Evolutionary conservation across 2,329 filamentous ascomycete species (phyloP).

Genomic region (Aspergillus texensis): DNA sequence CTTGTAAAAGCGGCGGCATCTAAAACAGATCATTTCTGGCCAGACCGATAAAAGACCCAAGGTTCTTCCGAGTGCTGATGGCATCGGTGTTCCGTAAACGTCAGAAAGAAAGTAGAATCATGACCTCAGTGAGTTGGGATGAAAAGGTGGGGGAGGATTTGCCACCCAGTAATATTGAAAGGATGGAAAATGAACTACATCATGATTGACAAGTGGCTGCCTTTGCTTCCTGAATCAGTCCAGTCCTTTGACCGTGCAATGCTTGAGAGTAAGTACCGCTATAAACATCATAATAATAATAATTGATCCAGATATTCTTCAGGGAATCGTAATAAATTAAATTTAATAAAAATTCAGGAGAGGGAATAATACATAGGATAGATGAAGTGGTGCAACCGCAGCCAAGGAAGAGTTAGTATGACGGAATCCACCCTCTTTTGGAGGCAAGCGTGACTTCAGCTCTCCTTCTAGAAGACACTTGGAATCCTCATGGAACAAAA

Average conservation of each 20-base stretch:
- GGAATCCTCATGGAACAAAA: constrained; percentile 26
- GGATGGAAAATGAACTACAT: neutral
- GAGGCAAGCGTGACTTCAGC: neutral
- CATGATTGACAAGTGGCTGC: constrained; percentile 2
- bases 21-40: neutral
- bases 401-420: neutral
- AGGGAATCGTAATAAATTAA: neutral
- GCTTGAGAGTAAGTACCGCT: neutral
- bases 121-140: neutral
- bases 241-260: neutral
- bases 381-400: constrained; percentile 17
- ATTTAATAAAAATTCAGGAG: neutral
- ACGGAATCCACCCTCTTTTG: constrained; percentile 6
- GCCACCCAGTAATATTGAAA: neutral
- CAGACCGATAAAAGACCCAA: neutral
- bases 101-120: neutral
- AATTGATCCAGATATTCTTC: neutral
- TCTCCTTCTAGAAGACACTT: constrained; percentile 39
- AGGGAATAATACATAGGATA: neutral
- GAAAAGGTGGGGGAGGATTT: neutral
- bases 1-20: too few relatives aligned
- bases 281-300: neutral
- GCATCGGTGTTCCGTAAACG: neutral
- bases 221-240: neutral
- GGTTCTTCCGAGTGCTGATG: neutral